These are phyloP conservation scores for Linum tenue DNA, from an alignment of 345 rosid species.

Conservation along the genomic window DNA sequence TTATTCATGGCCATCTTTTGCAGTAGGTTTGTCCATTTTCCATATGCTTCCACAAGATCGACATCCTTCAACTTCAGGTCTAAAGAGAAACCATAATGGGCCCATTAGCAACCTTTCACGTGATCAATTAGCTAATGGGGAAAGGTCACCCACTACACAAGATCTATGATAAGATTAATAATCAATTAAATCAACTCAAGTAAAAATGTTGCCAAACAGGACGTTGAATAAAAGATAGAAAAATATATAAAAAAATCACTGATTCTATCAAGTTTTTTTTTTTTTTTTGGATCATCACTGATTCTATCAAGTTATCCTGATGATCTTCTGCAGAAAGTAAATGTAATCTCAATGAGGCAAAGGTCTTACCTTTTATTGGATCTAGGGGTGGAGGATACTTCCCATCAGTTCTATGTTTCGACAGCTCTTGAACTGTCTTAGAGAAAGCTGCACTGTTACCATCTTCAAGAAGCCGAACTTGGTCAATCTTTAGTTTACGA, in stretches of 20 bases:
- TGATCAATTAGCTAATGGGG: not conserved
- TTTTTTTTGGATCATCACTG: too few species aligned
- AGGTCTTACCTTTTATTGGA: slow-evolving; percentile 55
- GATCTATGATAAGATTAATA: too few species aligned
- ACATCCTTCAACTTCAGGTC: slow-evolving; percentile 69
- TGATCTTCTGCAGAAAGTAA: not conserved
- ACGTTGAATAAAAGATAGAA: not conserved
- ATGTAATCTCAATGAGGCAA: not conserved
- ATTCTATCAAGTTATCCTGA: not conserved
- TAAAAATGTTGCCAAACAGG: not conserved
- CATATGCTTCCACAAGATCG: slow-evolving; percentile 48
- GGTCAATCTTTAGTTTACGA: slow-evolving; percentile 50
- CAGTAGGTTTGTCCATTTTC: slow-evolving; percentile 49
- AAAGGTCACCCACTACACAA: not conserved
- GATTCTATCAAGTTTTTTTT: too few species aligned
- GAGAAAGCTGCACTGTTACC: slow-evolving; percentile 60
- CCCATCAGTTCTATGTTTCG: slow-evolving; percentile 49
- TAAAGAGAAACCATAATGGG: slow-evolving; percentile 29
- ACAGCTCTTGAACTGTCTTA: slow-evolving; percentile 72
- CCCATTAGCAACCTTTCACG: not conserved
- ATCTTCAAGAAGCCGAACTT: slow-evolving; percentile 60
- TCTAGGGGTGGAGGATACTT: slow-evolving; percentile 66
- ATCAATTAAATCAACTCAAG: too few species aligned
- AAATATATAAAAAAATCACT: too few species aligned
- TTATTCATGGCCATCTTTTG: slow-evolving; percentile 75